A percentile compares a stretch with the other conserved stretches of the same genome.
These are phyloP conservation scores for Candida chilensis DNA, from an alignment of 805 yeast genomes.

Conservation along the genomic window DNA sequence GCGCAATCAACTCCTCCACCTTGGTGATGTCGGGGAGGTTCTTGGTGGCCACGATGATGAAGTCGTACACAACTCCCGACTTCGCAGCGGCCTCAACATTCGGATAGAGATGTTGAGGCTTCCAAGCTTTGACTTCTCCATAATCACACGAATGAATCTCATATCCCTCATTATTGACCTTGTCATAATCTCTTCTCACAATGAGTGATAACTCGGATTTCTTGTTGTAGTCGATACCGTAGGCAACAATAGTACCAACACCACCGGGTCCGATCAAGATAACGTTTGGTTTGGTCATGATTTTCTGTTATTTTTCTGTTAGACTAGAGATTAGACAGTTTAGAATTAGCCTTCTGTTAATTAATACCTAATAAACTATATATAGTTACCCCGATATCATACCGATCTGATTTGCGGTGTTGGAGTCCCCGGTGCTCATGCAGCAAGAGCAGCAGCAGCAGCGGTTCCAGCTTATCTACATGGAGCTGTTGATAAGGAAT, in stretches of 20 bases:
- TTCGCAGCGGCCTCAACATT: slow-evolving; percentile 35
- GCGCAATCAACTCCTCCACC: slow-evolving; percentile 40
- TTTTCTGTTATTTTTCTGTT: too few species aligned
- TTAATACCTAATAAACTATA: too few species aligned
- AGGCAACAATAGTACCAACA: slow-evolving; percentile 73
- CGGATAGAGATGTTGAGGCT: slow-evolving; percentile 36
- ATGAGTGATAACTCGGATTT: slow-evolving; percentile 49
- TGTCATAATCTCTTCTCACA: slow-evolving; percentile 55
- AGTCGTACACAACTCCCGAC: slow-evolving; percentile 39
- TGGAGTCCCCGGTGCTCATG: too few species aligned
- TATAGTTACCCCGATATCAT: too few species aligned
- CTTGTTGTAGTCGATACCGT: slow-evolving; percentile 42
- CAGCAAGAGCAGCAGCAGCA: too few species aligned
- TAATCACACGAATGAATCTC: slow-evolving; percentile 53
- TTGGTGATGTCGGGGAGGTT: slow-evolving; percentile 55
- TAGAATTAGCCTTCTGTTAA: too few species aligned
- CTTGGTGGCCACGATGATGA: slow-evolving; percentile 51
- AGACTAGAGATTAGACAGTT: too few species aligned
- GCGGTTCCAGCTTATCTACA: too few species aligned
- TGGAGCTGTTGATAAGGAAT: too few species aligned
- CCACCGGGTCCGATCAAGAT: slow-evolving; percentile 79
- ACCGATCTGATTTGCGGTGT: too few species aligned
- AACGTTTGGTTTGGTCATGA: slow-evolving; percentile 22
- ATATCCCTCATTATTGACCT: slow-evolving; percentile 43
- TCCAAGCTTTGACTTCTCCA: slow-evolving; percentile 45